phyloP scores from a whole-genome alignment of 768 basidiomycete species.

The Suillus sp. region DNA sequence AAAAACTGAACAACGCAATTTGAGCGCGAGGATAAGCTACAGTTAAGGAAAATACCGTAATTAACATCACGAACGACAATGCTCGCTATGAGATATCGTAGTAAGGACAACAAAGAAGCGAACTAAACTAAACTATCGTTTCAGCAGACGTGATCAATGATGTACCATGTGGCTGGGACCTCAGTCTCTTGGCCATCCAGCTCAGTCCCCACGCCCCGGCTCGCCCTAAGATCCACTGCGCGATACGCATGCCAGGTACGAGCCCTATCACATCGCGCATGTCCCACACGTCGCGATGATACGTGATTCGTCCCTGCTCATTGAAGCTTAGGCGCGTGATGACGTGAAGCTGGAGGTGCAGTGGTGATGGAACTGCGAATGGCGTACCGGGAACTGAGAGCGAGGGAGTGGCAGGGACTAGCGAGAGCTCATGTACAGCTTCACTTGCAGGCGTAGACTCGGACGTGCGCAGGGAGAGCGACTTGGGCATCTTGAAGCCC shows the following conservation, averaged over 20 bases:
- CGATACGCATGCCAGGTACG: conserved; percentile 65
- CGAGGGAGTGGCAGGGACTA: conserved; percentile 30
- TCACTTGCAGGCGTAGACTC: neutral
- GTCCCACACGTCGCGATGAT: conserved; percentile 69
- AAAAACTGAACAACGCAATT: neutral
- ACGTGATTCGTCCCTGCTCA: conserved; percentile 64
- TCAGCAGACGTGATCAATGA: neutral
- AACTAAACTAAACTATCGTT: neutral
- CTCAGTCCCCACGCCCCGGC: conserved; percentile 58
- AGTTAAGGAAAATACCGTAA: neutral
- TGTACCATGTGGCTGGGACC: neutral
- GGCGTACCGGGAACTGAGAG: conserved; percentile 61
- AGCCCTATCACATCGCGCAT: conserved; percentile 75
- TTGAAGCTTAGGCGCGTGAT: conserved; percentile 2
- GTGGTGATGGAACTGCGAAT: conserved; percentile 62
- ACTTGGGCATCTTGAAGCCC: conserved; percentile 42
- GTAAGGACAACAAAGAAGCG: neutral
- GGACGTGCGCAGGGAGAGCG: conserved; percentile 33
- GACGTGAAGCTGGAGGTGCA: conserved; percentile 49
- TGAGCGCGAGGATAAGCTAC: neutral
- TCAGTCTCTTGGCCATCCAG: conserved; percentile 26
- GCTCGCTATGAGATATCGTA: neutral
- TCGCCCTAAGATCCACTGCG: conserved; percentile 70
- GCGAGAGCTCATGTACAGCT: neutral
- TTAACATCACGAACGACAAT: neutral